Conservation (phyloP, 2,329 filamentous ascomycete genomes). For the Botrytis tulipae region DNA sequence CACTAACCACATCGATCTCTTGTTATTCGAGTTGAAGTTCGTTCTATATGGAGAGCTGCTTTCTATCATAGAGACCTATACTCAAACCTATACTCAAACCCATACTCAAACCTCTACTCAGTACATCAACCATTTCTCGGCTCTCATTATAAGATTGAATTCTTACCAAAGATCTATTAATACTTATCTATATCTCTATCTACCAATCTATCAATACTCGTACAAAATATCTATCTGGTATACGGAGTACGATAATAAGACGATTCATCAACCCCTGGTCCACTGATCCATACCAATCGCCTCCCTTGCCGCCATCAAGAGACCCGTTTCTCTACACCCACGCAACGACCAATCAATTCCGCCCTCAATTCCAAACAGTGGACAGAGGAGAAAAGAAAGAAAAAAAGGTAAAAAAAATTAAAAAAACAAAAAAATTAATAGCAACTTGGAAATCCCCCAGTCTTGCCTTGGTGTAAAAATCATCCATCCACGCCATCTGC, state of each 20-base stretch:
- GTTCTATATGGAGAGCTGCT: not conserved
- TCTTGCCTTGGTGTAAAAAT: constrained; percentile 13
- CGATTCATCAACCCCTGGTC: not conserved
- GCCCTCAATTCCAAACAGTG: not conserved
- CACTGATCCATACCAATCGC: not conserved
- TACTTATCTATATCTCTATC: not conserved
- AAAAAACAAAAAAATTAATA: not conserved
- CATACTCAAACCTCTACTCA: too few relatives aligned
- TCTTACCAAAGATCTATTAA: not conserved
- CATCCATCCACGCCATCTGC: constrained; percentile 17
- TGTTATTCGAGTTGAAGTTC: not conserved
- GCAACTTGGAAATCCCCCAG: constrained; percentile 12
- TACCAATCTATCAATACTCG: too few relatives aligned
- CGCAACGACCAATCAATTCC: not conserved
- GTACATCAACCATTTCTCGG: not conserved
- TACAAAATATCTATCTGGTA: not conserved
- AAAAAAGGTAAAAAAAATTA: not conserved
- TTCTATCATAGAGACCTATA: not conserved
- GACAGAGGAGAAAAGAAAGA: not conserved
- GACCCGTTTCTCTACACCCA: not conserved
- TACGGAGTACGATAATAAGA: not conserved
- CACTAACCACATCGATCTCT: not conserved
- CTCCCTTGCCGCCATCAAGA: constrained; percentile 5
- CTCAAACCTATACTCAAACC: too few relatives aligned
- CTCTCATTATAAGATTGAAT: not conserved